Percentiles rank a stretch among this genome's conserved stretches.
phyloP scores from a whole-genome alignment of 2,329 filamentous ascomycete genomes.

The Scedosporium dehoogii region DNA sequence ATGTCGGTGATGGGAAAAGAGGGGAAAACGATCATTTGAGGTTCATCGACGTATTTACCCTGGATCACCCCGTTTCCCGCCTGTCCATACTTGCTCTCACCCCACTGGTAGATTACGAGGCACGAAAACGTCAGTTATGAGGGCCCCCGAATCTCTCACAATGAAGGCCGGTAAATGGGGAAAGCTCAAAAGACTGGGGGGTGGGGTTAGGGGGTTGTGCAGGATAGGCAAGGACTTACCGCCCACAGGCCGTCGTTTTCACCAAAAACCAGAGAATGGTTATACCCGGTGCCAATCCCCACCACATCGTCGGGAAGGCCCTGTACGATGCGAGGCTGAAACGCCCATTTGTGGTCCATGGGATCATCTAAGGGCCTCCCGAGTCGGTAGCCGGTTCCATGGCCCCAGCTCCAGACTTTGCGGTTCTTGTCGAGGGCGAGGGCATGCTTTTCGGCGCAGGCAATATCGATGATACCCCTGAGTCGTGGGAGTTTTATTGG shows the following conservation, averaged over 20 bases:
- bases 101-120: constrained; percentile 19
- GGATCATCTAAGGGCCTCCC: background rate
- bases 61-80: constrained; percentile 32
- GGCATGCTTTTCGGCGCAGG: constrained; percentile 60
- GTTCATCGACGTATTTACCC: constrained; percentile 37
- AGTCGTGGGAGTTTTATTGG: background rate
- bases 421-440: constrained; percentile 61
- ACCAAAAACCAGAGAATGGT: constrained; percentile 32
- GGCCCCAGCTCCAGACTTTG: constrained; percentile 39
- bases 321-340: background rate
- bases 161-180: too few species aligned
- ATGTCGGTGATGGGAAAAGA: constrained; percentile 50
- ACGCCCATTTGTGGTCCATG: background rate
- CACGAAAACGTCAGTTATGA: too few species aligned
- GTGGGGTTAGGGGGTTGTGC: background rate
- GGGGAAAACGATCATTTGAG: constrained; percentile 54
- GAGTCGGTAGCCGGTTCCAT: constrained; percentile 21
- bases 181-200: background rate
- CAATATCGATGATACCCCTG: constrained; percentile 32
- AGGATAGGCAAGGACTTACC: constrained; percentile 30
- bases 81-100: constrained; percentile 76
- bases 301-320: constrained; percentile 39
- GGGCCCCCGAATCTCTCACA: too few species aligned
- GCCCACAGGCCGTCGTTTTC: constrained; percentile 27
- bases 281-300: constrained; percentile 67